A percentile compares a stretch with the other conserved stretches of the same genome.
Evolutionary conservation across 441 rosid species (phyloP).

Genomic region (Pelargonium citronellum): DNA sequence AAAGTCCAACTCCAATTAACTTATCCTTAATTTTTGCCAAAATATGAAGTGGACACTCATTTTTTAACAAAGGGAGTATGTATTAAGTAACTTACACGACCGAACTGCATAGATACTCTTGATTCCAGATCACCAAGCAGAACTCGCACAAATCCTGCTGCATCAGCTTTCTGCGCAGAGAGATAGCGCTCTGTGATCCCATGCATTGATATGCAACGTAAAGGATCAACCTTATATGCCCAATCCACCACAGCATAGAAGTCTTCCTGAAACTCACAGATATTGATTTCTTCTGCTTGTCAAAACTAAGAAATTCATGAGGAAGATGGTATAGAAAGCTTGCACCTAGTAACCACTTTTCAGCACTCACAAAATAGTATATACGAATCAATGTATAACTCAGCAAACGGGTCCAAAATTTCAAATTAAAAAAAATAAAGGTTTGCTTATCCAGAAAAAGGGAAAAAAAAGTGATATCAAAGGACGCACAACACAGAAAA

Average conservation of each 20-base stretch:
- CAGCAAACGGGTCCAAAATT: background rate
- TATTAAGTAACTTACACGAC: slow-evolving; percentile 50
- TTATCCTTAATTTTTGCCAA: no score
- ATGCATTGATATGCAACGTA: slow-evolving; percentile 99
- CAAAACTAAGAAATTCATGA: slow-evolving; percentile 16
- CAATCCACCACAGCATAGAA: slow-evolving; percentile 99
- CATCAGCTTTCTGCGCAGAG: slow-evolving; percentile 99
- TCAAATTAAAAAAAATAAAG: background rate
- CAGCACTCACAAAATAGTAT: background rate
- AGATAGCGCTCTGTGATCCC: slow-evolving; percentile 96
- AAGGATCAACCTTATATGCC: slow-evolving; percentile 98
- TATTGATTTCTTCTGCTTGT: slow-evolving; percentile 20
- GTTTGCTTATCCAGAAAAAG: background rate
- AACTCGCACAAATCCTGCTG: slow-evolving; percentile 97
- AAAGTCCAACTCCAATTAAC: no score
- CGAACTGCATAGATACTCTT: slow-evolving; percentile 84
- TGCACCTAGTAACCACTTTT: slow-evolving; percentile 1
- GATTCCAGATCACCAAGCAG: slow-evolving; percentile 95
- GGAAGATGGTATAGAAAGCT: slow-evolving; percentile 15
- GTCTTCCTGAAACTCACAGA: slow-evolving; percentile 69
- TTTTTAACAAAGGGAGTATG: no score
- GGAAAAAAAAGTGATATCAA: background rate
- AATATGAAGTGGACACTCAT: no score
- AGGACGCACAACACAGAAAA: background rate
- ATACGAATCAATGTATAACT: background rate